These are phyloP conservation scores for Liquidambar formosana DNA, from an alignment of 164 flowering plant genomes.

Conservation along the genomic window DNA sequence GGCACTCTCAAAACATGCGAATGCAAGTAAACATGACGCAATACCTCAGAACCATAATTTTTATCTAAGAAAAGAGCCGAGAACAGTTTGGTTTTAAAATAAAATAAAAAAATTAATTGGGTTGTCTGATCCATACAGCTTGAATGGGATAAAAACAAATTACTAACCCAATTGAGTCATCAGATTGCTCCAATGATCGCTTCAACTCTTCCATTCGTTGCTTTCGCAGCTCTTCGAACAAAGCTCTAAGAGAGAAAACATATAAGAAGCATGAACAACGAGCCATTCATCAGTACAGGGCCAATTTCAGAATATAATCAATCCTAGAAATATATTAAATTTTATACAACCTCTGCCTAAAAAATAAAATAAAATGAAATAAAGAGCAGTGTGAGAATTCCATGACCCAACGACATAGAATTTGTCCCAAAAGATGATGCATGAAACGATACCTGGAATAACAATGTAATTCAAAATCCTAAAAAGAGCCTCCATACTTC, in stretches of 20 bases:
- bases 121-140: no score
- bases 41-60: no score
- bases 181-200: constrained; percentile 67
- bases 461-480: no score
- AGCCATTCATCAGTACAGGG: neutral
- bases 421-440: neutral
- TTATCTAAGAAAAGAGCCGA: no score
- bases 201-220: constrained; percentile 65
- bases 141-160: constrained; percentile 2
- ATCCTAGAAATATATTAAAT: neutral
- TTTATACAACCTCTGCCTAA: neutral
- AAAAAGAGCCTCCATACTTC: no score
- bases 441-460: neutral
- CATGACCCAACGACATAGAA: neutral
- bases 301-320: neutral
- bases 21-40: no score
- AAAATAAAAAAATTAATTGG: no score
- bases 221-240: constrained; percentile 80
- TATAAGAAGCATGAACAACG: neutral
- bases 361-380: neutral
- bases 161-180: constrained; percentile 83
- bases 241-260: constrained; percentile 38
- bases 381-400: neutral
- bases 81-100: no score
- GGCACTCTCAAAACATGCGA: no score